Evolutionary conservation across 176 grass and related monocot genomes (phyloP).

Genomic region (Juncus inflexus): DNA sequence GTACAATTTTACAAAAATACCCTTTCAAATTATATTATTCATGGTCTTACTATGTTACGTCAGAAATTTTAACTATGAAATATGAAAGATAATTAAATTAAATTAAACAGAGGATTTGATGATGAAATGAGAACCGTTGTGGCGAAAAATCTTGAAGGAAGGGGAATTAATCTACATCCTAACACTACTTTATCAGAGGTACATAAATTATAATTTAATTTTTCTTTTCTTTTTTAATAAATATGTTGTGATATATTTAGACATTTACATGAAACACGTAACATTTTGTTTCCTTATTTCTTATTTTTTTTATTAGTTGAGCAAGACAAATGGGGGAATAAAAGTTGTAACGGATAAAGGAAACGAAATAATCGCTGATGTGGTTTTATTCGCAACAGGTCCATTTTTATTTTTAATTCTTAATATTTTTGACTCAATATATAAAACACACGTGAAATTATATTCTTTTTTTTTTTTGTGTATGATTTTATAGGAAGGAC

Average conservation of each 20-base stretch:
- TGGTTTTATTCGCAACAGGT: slow-evolving; percentile 99
- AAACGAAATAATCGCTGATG: slow-evolving; percentile 75
- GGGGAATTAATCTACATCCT: slow-evolving; percentile 79
- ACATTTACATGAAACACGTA: neutral
- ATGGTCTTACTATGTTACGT: slow-evolving; percentile 1
- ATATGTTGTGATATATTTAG: neutral
- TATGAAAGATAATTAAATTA: too few species aligned
- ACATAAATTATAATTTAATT: neutral
- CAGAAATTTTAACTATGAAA: too few species aligned
- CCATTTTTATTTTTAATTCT: slow-evolving; percentile 10
- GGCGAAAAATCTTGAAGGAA: slow-evolving; percentile 87
- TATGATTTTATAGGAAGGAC: slow-evolving; percentile 45
- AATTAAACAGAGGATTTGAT: slow-evolving; percentile 70
- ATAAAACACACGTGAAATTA: slow-evolving; percentile 1
- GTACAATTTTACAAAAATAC: slow-evolving; percentile 30
- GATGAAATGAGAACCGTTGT: slow-evolving; percentile 89
- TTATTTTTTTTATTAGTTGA: slow-evolving; percentile 55
- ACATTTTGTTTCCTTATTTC: neutral
- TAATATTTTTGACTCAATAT: neutral
- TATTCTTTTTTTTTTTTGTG: slow-evolving; percentile 30
- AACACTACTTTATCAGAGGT: slow-evolving; percentile 68
- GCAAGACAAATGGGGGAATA: slow-evolving; percentile 69
- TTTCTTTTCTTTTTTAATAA: too few species aligned
- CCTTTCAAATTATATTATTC: neutral
- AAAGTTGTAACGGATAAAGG: slow-evolving; percentile 81